Base-by-base conservation (phyloP, 148 eudicot species). In the Amaranthus cruentus region DNA sequence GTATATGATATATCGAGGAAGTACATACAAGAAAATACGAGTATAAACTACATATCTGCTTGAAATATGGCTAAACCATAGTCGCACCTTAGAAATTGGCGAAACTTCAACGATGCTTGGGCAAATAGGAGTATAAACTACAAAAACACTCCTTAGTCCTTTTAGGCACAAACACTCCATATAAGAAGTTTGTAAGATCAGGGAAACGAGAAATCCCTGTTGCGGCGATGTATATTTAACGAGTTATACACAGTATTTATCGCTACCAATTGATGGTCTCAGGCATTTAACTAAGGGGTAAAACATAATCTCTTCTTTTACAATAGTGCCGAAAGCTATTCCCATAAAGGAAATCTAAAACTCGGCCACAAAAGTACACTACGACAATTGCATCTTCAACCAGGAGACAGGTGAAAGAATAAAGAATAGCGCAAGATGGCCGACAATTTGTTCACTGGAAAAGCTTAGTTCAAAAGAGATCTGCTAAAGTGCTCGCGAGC, bases 401-500 rank as follows among this genome's bases (percentile, higher is more conserved):
- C 62, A 51, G 21, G 72, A 9, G 55, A 50, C 21, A 48, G 60
- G 44, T 5, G 2, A 62, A n/a, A n/a, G 58, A 47, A 68, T 47
- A 59, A 18, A 70, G 7, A 58, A 44, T 0, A 67, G 64, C 21
- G 59, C 28, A 28, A 46, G 53, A 62, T 57, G 61, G 5, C 47
- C 47, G 70, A 62, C 54, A 62, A 52, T 18, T 11, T 15, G 38
- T 4, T 49, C 43, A n/a, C 7, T 56, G 67, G 3, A 28, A n/a
- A 12, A 64, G 5, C 71, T 84, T 71, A 84, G 72, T 85, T 84
- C 69, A 84, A 79, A 54, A 84, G 85, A 69, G 87, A 84, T 75
- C 87, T 82, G 43, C 85, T 78, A 72, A 84, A 77, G 77, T 84
- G 87, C n/a, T 84, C 85, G 10, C 87, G 87, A 42, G 87, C 87